phyloP scores from a whole-genome alignment of 2,329 filamentous ascomycete species.

The Pseudocercospora crystallina region DNA sequence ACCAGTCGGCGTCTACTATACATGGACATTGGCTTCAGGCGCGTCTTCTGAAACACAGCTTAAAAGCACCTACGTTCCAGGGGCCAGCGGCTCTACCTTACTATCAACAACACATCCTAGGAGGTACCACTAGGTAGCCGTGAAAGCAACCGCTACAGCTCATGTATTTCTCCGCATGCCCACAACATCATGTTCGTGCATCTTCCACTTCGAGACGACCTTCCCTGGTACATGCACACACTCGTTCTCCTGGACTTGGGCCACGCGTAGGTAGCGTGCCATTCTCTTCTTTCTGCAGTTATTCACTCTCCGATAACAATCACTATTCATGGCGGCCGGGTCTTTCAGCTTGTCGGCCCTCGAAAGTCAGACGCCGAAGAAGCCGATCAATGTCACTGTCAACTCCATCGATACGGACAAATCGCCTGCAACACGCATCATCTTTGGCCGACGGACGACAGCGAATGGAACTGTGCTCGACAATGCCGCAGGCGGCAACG shows the following conservation, averaged over 20 bases:
- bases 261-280: too few relatives aligned
- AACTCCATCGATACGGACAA: slow-evolving; percentile 18
- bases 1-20: too few relatives aligned
- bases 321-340: not conserved
- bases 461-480: slow-evolving; percentile 13
- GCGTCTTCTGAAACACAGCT: slow-evolving; percentile 1
- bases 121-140: too few relatives aligned
- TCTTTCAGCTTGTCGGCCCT: slow-evolving; percentile 15
- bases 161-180: too few relatives aligned
- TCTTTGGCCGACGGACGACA: slow-evolving; percentile 24
- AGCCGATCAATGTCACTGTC: slow-evolving; percentile 15
- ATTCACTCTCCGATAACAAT: too few relatives aligned
- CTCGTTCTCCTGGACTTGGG: too few relatives aligned
- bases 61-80: slow-evolving; percentile 2
- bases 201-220: not conserved
- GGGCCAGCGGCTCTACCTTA: too few relatives aligned
- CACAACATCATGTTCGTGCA: not conserved
- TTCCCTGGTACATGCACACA: not conserved
- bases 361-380: slow-evolving; percentile 17
- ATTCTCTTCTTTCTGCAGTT: too few relatives aligned
- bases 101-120: slow-evolving; percentile 3
- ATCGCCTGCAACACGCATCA: slow-evolving; percentile 12
- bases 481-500: slow-evolving; percentile 3
- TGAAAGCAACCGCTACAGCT: too few relatives aligned
- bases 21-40: slow-evolving; percentile 2